Base-by-base conservation (phyloP, 2,329 filamentous ascomycete species). In the Sporothrix sp. region DNA sequence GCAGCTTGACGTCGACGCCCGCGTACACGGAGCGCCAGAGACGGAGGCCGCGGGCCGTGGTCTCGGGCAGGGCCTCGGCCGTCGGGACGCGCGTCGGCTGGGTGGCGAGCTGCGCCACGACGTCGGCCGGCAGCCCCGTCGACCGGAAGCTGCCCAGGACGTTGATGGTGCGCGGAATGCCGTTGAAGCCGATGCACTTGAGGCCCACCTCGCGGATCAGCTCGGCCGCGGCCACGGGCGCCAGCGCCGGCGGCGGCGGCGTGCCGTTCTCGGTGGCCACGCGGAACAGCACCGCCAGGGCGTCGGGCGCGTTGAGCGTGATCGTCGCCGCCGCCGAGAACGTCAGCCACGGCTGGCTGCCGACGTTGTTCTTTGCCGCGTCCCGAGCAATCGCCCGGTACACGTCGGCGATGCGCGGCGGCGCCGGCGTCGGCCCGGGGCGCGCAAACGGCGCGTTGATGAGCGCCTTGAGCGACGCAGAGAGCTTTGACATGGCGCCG, bases 131-230 rank as follows among this genome's bases (percentile, higher is more conserved):
- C 0, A 93, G 76, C 81, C 81, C 52, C 16, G 33, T 32, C 6
- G 48, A 32, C 27, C 55, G 56, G 48, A 58, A 58, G 28, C 42
- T 50, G 59, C 81, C 82, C 2, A 94, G 80, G 59, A 78, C 82
- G 73, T 93, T 93, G 70, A 93, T 93, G 23, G 82, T 84, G 57
- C 87, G 82, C 2, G 87, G 87, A 58, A 93, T 87, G 57, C 84
- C 84, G 68, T 87, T 87, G 74, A 88, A 86, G 52, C 80, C 81
- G 64, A 88, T 58, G 52, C 55, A 57, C 56, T 58, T 58, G 53
- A 58, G 56, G 2, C 82, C 84, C 53, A 87, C 75, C 58, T 88
- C 84, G 59, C 84, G 79, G 71, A 88, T 85, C 52, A 86, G 72
- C 63, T 87, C 84, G 55, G 84, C 84, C 30, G 76, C 71, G 23